These are phyloP conservation scores for Alternaria viburni DNA, from an alignment of 2,329 filamentous ascomycete species.

Conservation along the genomic window DNA sequence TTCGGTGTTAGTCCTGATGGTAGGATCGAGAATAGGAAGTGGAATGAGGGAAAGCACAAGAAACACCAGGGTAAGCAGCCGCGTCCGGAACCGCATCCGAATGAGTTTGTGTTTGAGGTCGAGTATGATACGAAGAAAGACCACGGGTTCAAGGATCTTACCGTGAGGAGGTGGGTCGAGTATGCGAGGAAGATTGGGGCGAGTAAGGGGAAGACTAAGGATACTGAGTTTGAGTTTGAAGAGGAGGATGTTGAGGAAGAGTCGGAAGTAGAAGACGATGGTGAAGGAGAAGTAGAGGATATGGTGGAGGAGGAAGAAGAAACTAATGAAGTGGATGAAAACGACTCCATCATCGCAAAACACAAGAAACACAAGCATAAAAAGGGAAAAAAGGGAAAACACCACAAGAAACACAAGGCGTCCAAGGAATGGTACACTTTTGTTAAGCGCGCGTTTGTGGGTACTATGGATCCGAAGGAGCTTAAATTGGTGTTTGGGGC, in stretches of 20 bases:
- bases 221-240: neutral
- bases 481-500: constrained; percentile 54
- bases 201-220: constrained; percentile 38
- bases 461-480: constrained; percentile 70
- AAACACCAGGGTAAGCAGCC: constrained; percentile 60
- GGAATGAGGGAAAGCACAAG: constrained; percentile 70
- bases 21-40: constrained; percentile 50
- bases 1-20: constrained; percentile 35
- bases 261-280: constrained; percentile 15
- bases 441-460: constrained; percentile 78
- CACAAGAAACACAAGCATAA: constrained; percentile 57
- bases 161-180: constrained; percentile 78
- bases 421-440: constrained; percentile 81
- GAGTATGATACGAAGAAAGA: constrained; percentile 88
- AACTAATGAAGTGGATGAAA: constrained; percentile 31
- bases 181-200: constrained; percentile 80
- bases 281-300: constrained; percentile 18
- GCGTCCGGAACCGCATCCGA: constrained; percentile 62
- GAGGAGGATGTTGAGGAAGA: constrained; percentile 13
- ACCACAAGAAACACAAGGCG: constrained; percentile 45
- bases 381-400: constrained; percentile 61
- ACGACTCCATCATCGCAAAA: constrained; percentile 33
- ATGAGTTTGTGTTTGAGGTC: constrained; percentile 74
- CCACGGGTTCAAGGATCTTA: constrained; percentile 79
- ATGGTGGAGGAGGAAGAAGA: constrained; percentile 31